phyloP scores from a whole-genome alignment of 257 asterid genomes.

The Paulownia fortunei region DNA sequence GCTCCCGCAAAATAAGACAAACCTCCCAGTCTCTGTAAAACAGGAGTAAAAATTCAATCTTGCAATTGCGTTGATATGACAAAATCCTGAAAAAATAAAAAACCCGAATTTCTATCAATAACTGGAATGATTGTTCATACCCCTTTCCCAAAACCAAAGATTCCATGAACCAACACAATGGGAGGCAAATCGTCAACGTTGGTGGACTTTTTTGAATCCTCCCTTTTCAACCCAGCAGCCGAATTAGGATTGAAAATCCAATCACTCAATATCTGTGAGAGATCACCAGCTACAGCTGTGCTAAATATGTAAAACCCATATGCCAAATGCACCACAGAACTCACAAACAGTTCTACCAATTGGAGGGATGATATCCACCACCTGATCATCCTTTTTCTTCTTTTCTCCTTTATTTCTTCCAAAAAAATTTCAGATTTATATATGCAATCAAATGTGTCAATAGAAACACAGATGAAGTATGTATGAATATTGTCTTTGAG shows the following conservation, averaged over 20 bases:
- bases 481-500: slow-evolving; percentile 36
- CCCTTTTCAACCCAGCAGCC: slow-evolving; percentile 45
- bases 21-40: slow-evolving; percentile 83
- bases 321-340: slow-evolving; percentile 78
- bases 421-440: neutral
- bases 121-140: slow-evolving; percentile 40
- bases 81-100: slow-evolving; percentile 21
- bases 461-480: neutral
- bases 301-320: slow-evolving; percentile 92
- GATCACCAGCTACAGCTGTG: slow-evolving; percentile 90
- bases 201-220: slow-evolving; percentile 42
- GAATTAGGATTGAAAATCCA: slow-evolving; percentile 63
- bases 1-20: slow-evolving; percentile 96
- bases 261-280: slow-evolving; percentile 76
- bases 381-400: slow-evolving; percentile 55
- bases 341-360: slow-evolving; percentile 72
- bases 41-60: slow-evolving; percentile 20
- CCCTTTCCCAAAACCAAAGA: slow-evolving; percentile 99
- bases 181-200: slow-evolving; percentile 77
- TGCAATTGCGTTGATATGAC: neutral
- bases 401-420: neutral
- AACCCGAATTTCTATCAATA: neutral
- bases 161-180: slow-evolving; percentile 92
- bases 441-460: neutral
- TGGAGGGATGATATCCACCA: slow-evolving; percentile 80